These are phyloP conservation scores for Meyerozyma guilliermondii DNA, from an alignment of 1,139 yeast species.

Conservation along the genomic window DNA sequence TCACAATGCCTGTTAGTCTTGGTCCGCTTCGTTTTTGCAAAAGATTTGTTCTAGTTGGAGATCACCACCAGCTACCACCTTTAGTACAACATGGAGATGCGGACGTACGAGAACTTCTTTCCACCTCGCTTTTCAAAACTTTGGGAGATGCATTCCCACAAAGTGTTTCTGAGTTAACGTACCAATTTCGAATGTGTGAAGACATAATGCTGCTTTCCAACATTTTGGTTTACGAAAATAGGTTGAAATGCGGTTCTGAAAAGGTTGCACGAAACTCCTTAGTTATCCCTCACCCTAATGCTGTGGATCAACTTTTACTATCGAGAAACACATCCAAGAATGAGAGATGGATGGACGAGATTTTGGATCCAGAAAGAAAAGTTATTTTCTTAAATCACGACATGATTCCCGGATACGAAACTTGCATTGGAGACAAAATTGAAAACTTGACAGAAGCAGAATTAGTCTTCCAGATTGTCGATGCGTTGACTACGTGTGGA, in stretches of 20 bases:
- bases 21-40: constrained; percentile 82
- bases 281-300: constrained; percentile 28
- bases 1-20: constrained; percentile 81
- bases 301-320: constrained; percentile 5
- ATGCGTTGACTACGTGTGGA: constrained; percentile 56
- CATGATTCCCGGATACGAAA: constrained; percentile 54
- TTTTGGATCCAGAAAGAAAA: constrained; percentile 32
- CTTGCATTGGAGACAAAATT: constrained; percentile 55
- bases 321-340: neutral
- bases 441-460: constrained; percentile 71
- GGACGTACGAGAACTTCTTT: constrained; percentile 56
- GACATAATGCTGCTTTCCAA: constrained; percentile 86
- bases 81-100: constrained; percentile 61
- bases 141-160: constrained; percentile 70
- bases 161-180: constrained; percentile 66
- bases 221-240: constrained; percentile 67
- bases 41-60: constrained; percentile 87
- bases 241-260: constrained; percentile 69
- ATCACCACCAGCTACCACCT: constrained; percentile 89
- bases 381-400: constrained; percentile 85
- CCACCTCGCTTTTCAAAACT: constrained; percentile 67
- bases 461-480: constrained; percentile 58
- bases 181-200: constrained; percentile 88
- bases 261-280: constrained; percentile 56
- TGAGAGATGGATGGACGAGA: constrained; percentile 27